Evolutionary conservation across 805 yeast genomes (phyloP).

Genomic region (Candida germanica): DNA sequence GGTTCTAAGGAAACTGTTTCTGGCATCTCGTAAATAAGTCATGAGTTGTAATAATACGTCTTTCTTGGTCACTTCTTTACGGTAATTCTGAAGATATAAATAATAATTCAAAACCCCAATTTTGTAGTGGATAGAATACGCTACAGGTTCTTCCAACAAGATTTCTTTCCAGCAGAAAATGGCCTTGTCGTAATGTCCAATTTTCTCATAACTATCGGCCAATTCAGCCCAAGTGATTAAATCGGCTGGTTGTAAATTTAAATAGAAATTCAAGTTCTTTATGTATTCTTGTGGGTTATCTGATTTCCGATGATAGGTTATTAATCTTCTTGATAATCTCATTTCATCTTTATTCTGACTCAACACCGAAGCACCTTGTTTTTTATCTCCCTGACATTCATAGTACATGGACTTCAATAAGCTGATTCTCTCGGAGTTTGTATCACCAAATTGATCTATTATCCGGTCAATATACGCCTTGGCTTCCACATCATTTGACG

Average conservation of each 20-base stretch:
- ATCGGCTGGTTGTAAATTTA: conserved; percentile 72
- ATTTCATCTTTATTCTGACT: conserved; percentile 34
- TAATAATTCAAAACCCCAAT: conserved; percentile 48
- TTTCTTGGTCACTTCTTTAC: conserved; percentile 19
- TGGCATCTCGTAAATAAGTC: conserved; percentile 23
- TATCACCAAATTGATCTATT: conserved; percentile 57
- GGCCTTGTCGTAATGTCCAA: conserved; percentile 67
- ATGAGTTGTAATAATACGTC: conserved; percentile 27
- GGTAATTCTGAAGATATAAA: conserved; percentile 19
- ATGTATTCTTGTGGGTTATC: conserved; percentile 43
- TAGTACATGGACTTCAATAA: conserved; percentile 53
- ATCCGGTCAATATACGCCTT: conserved; percentile 60
- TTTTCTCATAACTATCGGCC: conserved; percentile 55
- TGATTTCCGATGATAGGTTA: conserved; percentile 27
- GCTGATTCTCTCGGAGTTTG: conserved; percentile 52
- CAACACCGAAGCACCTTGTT: conserved; percentile 26
- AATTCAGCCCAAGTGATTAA: conserved; percentile 76
- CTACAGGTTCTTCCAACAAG: conserved; percentile 62
- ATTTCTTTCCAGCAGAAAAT: conserved; percentile 69
- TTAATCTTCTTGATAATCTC: conserved; percentile 33
- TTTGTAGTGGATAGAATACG: conserved; percentile 61
- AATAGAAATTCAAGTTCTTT: conserved; percentile 48
- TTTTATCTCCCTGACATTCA: conserved; percentile 48
- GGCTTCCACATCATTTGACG: conserved; percentile 72
- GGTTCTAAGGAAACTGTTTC: conserved; percentile 59